phyloP scores from a whole-genome alignment of 352 stramenopile species.

The Phytophthora agathidicida region DNA sequence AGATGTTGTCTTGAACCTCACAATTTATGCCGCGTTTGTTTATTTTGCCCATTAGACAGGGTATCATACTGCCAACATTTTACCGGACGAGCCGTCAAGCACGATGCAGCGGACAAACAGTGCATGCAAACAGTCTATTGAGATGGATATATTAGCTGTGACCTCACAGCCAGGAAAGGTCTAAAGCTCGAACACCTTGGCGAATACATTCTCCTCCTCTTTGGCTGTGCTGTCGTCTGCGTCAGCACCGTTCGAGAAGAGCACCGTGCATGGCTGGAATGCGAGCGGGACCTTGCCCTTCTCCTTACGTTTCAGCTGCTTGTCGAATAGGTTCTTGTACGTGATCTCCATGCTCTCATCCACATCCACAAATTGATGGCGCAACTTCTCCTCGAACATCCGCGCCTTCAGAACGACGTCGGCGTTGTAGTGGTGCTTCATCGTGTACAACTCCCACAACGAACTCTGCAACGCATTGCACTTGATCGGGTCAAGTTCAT shows the following conservation, averaged over 20 bases:
- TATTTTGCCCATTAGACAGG: neutral
- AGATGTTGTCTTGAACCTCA: conserved; percentile 3
- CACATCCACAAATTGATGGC: conserved; percentile 76
- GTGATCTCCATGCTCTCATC: conserved; percentile 76
- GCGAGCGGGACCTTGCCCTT: conserved; percentile 79
- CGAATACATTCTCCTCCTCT: conserved; percentile 58
- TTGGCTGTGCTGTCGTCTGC: conserved; percentile 16
- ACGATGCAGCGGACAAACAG: neutral
- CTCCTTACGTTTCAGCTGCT: conserved; percentile 85
- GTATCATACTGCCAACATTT: neutral
- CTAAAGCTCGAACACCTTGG: conserved; percentile 79
- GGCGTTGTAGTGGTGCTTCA: conserved; percentile 96
- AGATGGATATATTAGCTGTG: conserved; percentile 46
- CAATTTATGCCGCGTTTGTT: conserved; percentile 4
- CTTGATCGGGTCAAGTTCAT: conserved; percentile 72
- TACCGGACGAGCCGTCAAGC: neutral
- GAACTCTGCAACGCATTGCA: conserved; percentile 92
- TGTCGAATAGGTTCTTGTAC: conserved; percentile 83
- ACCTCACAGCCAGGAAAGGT: conserved; percentile 17
- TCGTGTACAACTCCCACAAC: conserved; percentile 95
- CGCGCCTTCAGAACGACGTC: conserved; percentile 91
- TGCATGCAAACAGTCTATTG: conserved; percentile 25
- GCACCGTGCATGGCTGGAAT: conserved; percentile 61
- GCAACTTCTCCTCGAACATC: conserved; percentile 90
- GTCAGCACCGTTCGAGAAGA: conserved; percentile 45